phyloP scores from a whole-genome alignment of 78 protist species.

The Emiliania huxleyi region DNA sequence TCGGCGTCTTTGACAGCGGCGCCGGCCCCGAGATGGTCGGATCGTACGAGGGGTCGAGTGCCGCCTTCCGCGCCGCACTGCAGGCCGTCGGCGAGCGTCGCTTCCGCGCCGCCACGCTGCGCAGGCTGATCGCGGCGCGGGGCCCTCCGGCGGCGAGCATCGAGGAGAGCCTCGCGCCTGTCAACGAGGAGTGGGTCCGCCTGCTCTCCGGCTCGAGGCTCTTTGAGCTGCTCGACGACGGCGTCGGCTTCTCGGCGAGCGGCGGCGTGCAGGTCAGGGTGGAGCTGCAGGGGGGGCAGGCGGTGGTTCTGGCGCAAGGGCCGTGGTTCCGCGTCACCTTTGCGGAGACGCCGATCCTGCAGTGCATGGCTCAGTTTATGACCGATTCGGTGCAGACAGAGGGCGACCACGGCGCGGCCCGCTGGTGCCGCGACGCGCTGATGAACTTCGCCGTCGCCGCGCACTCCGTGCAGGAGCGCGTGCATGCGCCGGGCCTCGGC shows the following conservation, averaged over 20 bases:
- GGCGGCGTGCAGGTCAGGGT: background rate
- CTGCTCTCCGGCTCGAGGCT: background rate
- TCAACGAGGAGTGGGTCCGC: background rate
- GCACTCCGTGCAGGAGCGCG: background rate
- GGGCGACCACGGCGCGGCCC: background rate
- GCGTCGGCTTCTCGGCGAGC: background rate
- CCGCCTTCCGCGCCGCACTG: background rate
- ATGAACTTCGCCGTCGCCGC: background rate
- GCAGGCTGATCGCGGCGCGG: background rate
- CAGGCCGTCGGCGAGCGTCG: background rate
- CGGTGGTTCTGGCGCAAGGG: background rate
- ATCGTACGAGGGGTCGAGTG: background rate
- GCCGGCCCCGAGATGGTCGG: background rate
- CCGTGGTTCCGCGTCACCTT: slow-evolving; percentile 17
- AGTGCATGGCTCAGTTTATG: background rate
- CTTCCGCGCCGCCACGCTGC: background rate
- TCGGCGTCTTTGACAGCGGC: background rate
- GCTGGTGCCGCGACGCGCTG: background rate
- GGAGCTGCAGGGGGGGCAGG: background rate
- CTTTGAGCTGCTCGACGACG: background rate
- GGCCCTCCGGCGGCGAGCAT: background rate
- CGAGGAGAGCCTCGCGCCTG: background rate
- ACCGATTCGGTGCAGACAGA: background rate
- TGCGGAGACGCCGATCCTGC: background rate
- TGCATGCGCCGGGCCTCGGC: background rate